Evolutionary conservation across 257 asterid species (phyloP), one percentile per base, ranked within the genome.

Genomic region (Henckelia pumila): DNA sequence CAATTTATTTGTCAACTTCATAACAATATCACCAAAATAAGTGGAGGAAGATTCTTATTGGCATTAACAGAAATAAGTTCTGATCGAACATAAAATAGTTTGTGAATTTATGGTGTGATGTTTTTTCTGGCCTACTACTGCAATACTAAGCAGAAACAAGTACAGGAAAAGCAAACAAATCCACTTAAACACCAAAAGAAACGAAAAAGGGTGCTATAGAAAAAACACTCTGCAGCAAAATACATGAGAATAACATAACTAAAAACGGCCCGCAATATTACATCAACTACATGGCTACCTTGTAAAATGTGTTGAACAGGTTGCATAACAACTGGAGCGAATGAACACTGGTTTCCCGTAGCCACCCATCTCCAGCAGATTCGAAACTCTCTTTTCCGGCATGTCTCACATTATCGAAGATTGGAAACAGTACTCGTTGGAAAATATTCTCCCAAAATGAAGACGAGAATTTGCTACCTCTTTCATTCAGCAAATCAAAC

Each of bases 391-490:
- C 97, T 75, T 80, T 84, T 52, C 96, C 98, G 69, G 95, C 88
- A 74, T 85, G 91, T 77, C 99, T 82, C 76, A 89, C 95, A 73
- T 87, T 90, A 83, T 94, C 98, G 78, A 91, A 94, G 67, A 94
- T 94, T 66, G 99, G 99, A 70, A 94, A 94, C 77, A 94, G 79
- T 68, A 94, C 99, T 7, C 87, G 88, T 35, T 87, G 88, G 78
- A 94, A 94, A 71, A 94, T 86, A 70, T 87, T 94, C 80, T 88
- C 99, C 99, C 99, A 94, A 71, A 94, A 94, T 9, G 92, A 79
- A 66, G 96, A 69, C 25, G 99, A 89, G 82, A 94, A 94, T 78
- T 94, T 88, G 89, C 93, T 82, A 65, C 99, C 99, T 84, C 99
- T 85, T 81, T 88, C 99, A 68, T 94, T 85, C 80, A 94, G 86